Evolutionary conservation across 2,329 filamentous ascomycete species (phyloP), one percentile per base, ranked within the genome.

Genomic region (Aspergillus fructus): DNA sequence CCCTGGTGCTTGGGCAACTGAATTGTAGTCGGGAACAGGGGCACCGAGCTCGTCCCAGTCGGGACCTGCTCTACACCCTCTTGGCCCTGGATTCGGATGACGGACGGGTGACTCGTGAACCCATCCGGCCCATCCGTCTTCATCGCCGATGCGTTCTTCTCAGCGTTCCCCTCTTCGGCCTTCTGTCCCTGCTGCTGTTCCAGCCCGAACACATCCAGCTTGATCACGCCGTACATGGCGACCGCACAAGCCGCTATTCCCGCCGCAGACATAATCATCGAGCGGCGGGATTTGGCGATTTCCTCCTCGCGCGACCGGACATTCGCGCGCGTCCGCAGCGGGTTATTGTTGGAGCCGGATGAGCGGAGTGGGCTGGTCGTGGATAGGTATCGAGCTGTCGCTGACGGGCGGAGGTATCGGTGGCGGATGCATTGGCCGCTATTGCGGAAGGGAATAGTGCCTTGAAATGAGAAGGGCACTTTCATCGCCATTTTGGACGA

Each of bases 31-130:
- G 93, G 93, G 71, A 96, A 96, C 53, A 84, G 81, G 1, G 90
- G 88, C 3, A 96, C 85, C n/a, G 86, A 88, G 63, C 81, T 87
- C 64, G 93, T 92, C 13, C 91, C 91, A 0, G 92, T 96, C 15
- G 89, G 83, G 0, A 96, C 87, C 43, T 94, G 79, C 69, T 94
- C 89, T 46, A 83, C 81, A 42, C 88, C 88, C 13, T 89, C 81
- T 17, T 78, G 64, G 77, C 80, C 68, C 76, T 77, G 62, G 9
- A 77, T 68, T 4, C 70, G 68, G 21, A 74, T 72, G 9, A 74
- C 60, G 0, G 72, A 71, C 0, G 71, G 65, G 15, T 68, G 66
- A 17, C 63, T 68, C 2, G 68, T 62, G 57, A 78, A 73, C 0
- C 75, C 75, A 2, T 66, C 49, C 0, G 77, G 76, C 1, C 75